Percentiles rank a stretch among this genome's conserved stretches.
Evolutionary conservation across 140 eudicot genomes (phyloP).

Genomic region (Ambrosia hybrid): DNA sequence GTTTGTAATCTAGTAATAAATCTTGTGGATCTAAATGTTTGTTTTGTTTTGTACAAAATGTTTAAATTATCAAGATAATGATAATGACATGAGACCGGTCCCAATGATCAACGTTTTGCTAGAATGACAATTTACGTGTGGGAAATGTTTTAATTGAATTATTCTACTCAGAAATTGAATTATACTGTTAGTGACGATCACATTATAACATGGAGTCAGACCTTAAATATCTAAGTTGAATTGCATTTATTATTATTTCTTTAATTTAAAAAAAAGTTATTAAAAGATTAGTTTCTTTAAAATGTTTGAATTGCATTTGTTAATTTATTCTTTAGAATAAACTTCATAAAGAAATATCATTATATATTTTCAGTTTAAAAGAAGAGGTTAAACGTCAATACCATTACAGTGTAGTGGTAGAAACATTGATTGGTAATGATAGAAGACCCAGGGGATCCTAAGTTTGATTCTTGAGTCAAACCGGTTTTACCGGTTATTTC

Average conservation of each 20-base stretch:
- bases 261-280: neutral
- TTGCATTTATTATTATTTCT: neutral
- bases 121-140: neutral
- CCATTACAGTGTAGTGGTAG: too few relatives aligned
- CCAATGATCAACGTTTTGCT: neutral
- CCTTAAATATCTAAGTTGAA: neutral
- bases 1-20: conserved; percentile 9
- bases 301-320: too few relatives aligned
- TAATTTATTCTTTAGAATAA: too few relatives aligned
- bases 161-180: conserved; percentile 3
- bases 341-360: too few relatives aligned
- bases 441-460: too few relatives aligned
- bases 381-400: too few relatives aligned
- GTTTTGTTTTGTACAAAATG: neutral
- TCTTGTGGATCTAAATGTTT: neutral
- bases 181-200: neutral
- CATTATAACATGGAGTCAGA: neutral
- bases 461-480: too few relatives aligned
- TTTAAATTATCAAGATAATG: conserved; percentile 11
- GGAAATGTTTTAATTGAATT: neutral
- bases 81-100: neutral
- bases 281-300: neutral
- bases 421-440: too few relatives aligned
- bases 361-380: too few relatives aligned
- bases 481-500: too few relatives aligned